Percentiles rank a stretch among this genome's conserved stretches.
phyloP scores from a whole-genome alignment of 1,284 basidiomycete species.

The Boletus semigastroideus region DNA sequence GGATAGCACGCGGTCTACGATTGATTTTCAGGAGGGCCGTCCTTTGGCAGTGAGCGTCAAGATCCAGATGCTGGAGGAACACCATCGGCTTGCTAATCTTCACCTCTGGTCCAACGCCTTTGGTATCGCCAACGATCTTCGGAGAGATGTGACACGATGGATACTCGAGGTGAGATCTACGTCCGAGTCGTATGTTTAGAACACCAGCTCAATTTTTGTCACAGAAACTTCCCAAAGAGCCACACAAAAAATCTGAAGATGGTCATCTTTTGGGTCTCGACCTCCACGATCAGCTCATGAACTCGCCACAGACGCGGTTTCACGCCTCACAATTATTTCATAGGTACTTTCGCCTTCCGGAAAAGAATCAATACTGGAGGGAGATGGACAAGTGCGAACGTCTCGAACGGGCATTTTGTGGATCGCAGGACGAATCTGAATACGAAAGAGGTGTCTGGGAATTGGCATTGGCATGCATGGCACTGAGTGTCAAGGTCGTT shows the following conservation, averaged over 20 bases:
- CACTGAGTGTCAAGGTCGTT: conserved; percentile 57
- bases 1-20: conserved; percentile 13
- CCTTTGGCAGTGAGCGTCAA: neutral
- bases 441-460: conserved; percentile 47
- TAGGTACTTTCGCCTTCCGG: conserved; percentile 43
- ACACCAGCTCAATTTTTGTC: neutral
- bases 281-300: conserved; percentile 51
- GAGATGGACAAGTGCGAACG: neutral
- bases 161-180: conserved; percentile 39
- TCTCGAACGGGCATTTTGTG: neutral
- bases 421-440: neutral
- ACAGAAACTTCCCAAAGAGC: conserved; percentile 24
- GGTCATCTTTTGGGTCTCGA: conserved; percentile 26
- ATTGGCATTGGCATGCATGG: conserved; percentile 52
- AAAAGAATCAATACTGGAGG: conserved; percentile 16
- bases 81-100: neutral
- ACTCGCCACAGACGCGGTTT: conserved; percentile 56
- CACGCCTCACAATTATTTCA: conserved; percentile 58
- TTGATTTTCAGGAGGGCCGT: conserved; percentile 8
- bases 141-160: conserved; percentile 40
- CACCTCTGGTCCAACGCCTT: conserved; percentile 18
- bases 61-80: neutral
- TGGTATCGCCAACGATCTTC: conserved; percentile 33
- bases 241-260: neutral
- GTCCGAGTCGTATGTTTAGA: neutral